A percentile compares a stretch with the other conserved stretches of the same genome.
phyloP scores from a whole-genome alignment of 805 yeast species.

The Starmerella bombicola region DNA sequence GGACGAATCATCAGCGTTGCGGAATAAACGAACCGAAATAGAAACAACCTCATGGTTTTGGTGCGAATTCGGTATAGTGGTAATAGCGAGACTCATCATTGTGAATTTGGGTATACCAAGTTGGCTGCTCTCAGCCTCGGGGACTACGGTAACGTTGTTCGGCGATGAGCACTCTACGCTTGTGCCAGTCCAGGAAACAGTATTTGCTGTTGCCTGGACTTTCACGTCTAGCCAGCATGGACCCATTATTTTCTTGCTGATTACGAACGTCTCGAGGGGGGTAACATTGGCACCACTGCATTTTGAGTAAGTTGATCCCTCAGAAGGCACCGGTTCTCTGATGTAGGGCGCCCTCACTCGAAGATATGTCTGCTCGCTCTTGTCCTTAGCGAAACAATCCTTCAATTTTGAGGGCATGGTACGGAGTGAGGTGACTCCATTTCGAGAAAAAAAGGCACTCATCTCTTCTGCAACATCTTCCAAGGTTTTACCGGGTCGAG shows the following conservation, averaged over 20 bases:
- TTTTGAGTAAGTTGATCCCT: slow-evolving; percentile 63
- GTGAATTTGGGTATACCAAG: slow-evolving; percentile 52
- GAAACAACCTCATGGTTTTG: slow-evolving; percentile 78
- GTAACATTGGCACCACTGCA: slow-evolving; percentile 68
- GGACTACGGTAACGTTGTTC: slow-evolving; percentile 33
- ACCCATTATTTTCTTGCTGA: slow-evolving; percentile 81
- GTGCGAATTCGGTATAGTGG: slow-evolving; percentile 64
- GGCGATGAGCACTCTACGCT: slow-evolving; percentile 44
- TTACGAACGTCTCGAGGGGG: slow-evolving; percentile 73
- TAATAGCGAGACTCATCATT: slow-evolving; percentile 61
- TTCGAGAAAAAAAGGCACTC: slow-evolving; percentile 48
- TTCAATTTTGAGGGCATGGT: slow-evolving; percentile 62
- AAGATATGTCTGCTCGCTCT: slow-evolving; percentile 47
- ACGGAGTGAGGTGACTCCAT: slow-evolving; percentile 48
- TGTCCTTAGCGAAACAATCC: slow-evolving; percentile 58
- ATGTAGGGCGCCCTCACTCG: slow-evolving; percentile 60
- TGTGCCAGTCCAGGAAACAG: slow-evolving; percentile 63
- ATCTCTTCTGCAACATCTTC: slow-evolving; percentile 71
- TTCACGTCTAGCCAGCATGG: slow-evolving; percentile 88
- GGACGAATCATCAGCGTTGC: slow-evolving; percentile 50
- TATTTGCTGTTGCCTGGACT: slow-evolving; percentile 46
- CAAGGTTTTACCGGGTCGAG: slow-evolving; percentile 35
- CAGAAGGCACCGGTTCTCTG: slow-evolving; percentile 23
- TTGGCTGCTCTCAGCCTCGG: slow-evolving; percentile 21
- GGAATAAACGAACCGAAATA: slow-evolving; percentile 61